Base-by-base conservation (phyloP, 2,329 filamentous ascomycete species). In the Pseudopithomyces chartarum region DNA sequence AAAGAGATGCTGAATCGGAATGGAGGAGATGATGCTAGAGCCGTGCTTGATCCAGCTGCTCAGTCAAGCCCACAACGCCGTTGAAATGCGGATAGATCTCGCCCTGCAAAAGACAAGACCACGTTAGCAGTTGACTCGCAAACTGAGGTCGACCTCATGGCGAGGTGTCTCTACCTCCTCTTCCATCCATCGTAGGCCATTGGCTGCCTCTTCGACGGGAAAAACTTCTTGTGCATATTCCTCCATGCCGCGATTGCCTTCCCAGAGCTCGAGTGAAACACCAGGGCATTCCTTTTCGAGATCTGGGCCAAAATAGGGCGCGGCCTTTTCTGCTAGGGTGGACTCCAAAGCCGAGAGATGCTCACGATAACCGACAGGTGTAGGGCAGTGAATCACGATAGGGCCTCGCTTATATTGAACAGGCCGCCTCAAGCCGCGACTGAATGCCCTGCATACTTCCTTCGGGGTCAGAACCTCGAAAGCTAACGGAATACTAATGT, bases 181-280 rank as follows among this genome's bases (percentile, higher is more conserved):
- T 59, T 81, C 79, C 94, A 97, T 98, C 95, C 95, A 99, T 15
- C 90, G 91, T 70, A 95, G 79, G 5, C 94, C 94, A 73, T 98
- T 98, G 32, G 92, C 92, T 66, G 93, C 90, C 78, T 99, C 95
- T 76, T 99, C 95, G 12, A 97, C 84, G 0, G 92, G 91, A 68
- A 98, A 98, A 26, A 96, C 92, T 74, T 98, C 95, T 47, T 90
- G 84, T 1, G 94, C 94, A 74, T 98, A 99, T 76, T 98, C 95
- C 73, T 97, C 92, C 65, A 98, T 84, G 29, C 91, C 90, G 53
- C 95, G 84, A 64, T 92, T 92, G 3, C 92, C 95, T 72, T 96
- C 91, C 95, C 95, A 98, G 22, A 99, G 80, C 65, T 89, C 84
- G 59, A 94, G 81, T 1, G 93, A 91, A 64, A 92, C 87, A 8